phyloP scores from a whole-genome alignment of 2,329 filamentous ascomycete species.

The Aspergillus nomiae region DNA sequence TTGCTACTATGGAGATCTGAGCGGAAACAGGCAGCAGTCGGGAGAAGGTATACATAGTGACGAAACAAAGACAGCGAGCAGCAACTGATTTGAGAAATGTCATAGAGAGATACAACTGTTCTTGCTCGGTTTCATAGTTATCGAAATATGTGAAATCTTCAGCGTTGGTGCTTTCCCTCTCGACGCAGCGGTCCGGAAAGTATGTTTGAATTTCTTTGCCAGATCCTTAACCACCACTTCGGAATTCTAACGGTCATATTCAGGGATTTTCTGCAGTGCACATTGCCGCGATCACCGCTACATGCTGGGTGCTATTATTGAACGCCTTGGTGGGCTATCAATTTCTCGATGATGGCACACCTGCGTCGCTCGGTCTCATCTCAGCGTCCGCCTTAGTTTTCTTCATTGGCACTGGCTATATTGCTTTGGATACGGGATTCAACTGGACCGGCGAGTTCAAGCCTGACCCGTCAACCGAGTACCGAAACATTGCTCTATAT shows the following conservation, averaged over 20 bases:
- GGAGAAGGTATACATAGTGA: conserved; percentile 72
- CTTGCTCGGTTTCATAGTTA: conserved; percentile 78
- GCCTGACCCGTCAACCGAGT: conserved; percentile 55
- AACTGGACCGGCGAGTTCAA: conserved; percentile 80
- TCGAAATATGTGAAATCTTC: conserved; percentile 95
- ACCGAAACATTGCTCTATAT: conserved; percentile 83
- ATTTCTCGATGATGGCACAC: conserved; percentile 88
- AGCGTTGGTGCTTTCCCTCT: conserved; percentile 88
- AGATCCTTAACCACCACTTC: not conserved
- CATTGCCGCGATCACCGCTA: conserved; percentile 84
- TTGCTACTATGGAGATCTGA: conserved; percentile 80
- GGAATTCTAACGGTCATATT: not conserved
- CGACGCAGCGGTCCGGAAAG: conserved; percentile 63
- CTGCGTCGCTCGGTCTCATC: conserved; percentile 77
- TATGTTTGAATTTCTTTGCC: conserved; percentile 51
- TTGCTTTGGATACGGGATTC: conserved; percentile 90
- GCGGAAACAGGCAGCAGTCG: conserved; percentile 88
- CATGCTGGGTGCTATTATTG: conserved; percentile 85
- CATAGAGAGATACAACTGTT: conserved; percentile 94
- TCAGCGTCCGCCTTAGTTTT: conserved; percentile 68
- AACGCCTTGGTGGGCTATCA: conserved; percentile 94
- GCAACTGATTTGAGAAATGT: conserved; percentile 18
- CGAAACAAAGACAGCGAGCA: not conserved
- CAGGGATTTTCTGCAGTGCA: conserved; percentile 89
- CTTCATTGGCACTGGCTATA: conserved; percentile 91